A percentile compares a stretch with the other conserved stretches of the same genome.
These are phyloP conservation scores for Nicotiana attenuata DNA, from an alignment of 257 asterid genomes.

Conservation along the genomic window DNA sequence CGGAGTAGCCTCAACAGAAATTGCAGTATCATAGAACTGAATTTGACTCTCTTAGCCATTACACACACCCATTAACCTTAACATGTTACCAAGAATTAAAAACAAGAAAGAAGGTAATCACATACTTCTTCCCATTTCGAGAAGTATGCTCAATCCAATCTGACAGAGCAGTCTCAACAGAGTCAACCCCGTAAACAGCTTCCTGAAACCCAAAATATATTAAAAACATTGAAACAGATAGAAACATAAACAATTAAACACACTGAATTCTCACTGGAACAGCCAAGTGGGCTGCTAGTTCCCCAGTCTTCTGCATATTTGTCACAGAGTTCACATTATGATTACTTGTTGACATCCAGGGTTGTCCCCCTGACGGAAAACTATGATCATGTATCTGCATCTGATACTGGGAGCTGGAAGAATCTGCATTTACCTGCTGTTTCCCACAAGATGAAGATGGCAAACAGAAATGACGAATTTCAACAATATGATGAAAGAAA, in stretches of 20 bases:
- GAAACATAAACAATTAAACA: conserved; percentile 7
- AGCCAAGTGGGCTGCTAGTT: conserved; percentile 30
- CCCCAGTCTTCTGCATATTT: conserved; percentile 47
- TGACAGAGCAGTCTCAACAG: conserved; percentile 28
- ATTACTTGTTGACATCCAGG: conserved; percentile 58
- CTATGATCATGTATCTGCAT: conserved; percentile 43
- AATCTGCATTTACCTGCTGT: conserved; percentile 47
- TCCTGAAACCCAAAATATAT: conserved; percentile 40
- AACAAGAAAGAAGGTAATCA: conserved; percentile 6
- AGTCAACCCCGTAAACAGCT: conserved; percentile 26
- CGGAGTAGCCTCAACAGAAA: conserved; percentile 23
- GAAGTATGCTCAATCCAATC: conserved; percentile 69
- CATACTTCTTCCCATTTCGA: conserved; percentile 70
- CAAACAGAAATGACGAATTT: conserved; percentile 17
- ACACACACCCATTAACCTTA: not conserved
- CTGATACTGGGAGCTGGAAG: conserved; percentile 39
- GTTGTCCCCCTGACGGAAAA: conserved; percentile 50
- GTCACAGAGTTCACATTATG: conserved; percentile 48
- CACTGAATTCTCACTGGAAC: conserved; percentile 31
- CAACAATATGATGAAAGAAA: not conserved
- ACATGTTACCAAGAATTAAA: not conserved
- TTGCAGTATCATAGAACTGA: not conserved
- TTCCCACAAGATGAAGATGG: conserved; percentile 43
- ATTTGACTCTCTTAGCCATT: not conserved
- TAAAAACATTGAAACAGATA: too few relatives aligned